phyloP scores from a whole-genome alignment of 164 flowering plant genomes.

The Piper longum region DNA sequence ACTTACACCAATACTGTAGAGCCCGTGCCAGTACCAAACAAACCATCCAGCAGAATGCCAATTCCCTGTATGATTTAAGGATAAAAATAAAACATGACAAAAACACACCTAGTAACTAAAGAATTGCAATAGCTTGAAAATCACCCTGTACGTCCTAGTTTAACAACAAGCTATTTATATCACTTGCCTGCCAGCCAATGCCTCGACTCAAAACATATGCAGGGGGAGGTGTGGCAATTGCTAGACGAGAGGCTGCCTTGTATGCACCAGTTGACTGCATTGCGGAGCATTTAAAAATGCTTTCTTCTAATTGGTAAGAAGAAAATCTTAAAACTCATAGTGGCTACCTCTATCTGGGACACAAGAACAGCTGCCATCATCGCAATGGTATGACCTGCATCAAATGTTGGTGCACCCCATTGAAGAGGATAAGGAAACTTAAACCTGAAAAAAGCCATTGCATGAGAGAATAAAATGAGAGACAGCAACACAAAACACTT shows the following conservation, averaged over 20 bases:
- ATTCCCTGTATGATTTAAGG: constrained; percentile 54
- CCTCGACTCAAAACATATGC: constrained; percentile 96
- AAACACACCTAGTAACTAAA: background rate
- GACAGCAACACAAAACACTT: background rate
- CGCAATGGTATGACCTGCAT: constrained; percentile 41
- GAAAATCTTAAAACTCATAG: constrained; percentile 1
- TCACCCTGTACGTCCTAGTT: background rate
- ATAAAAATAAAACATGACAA: background rate
- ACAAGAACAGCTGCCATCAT: constrained; percentile 46
- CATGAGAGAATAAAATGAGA: background rate
- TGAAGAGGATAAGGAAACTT: constrained; percentile 37
- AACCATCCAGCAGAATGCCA: constrained; percentile 83
- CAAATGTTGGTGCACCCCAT: constrained; percentile 47
- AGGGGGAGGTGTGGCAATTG: constrained; percentile 98
- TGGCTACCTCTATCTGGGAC: constrained; percentile 35
- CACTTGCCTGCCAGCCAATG: constrained; percentile 92
- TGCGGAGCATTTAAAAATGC: constrained; percentile 1
- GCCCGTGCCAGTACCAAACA: constrained; percentile 82
- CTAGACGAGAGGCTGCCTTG: constrained; percentile 90
- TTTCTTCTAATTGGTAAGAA: background rate
- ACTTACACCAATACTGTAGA: constrained; percentile 93
- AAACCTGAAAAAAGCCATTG: constrained; percentile 22
- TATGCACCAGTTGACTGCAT: constrained; percentile 92
- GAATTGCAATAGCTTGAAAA: background rate
- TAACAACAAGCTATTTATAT: background rate